These are phyloP conservation scores for Tetrastigma voinierianum DNA, from an alignment of 164 flowering plant species.

Conservation along the genomic window DNA sequence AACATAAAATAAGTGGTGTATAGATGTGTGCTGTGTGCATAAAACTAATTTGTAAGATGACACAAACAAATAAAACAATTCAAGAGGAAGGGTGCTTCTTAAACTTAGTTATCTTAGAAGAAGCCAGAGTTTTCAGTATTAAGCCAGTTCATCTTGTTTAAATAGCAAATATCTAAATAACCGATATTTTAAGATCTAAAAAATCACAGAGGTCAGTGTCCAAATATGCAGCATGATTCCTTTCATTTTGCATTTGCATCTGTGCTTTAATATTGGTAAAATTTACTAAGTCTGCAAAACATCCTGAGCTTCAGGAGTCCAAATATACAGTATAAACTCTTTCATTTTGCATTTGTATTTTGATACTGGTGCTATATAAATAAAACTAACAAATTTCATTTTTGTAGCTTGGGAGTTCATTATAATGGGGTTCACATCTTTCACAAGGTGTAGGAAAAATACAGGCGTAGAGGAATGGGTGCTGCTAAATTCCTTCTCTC, in stretches of 20 bases:
- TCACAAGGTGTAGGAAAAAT: conserved; percentile 3
- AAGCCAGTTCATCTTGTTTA: neutral
- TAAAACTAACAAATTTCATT: neutral
- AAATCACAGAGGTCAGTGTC: no score
- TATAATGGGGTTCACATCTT: no score
- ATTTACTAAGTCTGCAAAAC: neutral
- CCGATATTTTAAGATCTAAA: no score
- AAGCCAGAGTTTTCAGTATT: neutral
- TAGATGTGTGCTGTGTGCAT: no score
- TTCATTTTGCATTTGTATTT: neutral
- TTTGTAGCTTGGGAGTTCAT: neutral
- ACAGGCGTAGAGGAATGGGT: conserved; percentile 73
- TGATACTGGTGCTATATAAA: neutral
- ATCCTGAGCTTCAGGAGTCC: neutral
- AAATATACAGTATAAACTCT: conserved; percentile 1
- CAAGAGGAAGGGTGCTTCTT: neutral
- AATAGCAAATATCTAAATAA: neutral
- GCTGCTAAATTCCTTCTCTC: conserved; percentile 73
- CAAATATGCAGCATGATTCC: no score
- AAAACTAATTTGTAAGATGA: no score
- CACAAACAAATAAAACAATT: no score
- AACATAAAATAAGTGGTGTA: no score
- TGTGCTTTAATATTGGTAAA: no score
- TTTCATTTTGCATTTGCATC: no score
- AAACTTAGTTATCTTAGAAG: neutral